Percentiles rank a stretch among this genome's conserved stretches.
Evolutionary conservation across 2,329 filamentous ascomycete genomes (phyloP).

Genomic region (Herpotrichia juniperi): DNA sequence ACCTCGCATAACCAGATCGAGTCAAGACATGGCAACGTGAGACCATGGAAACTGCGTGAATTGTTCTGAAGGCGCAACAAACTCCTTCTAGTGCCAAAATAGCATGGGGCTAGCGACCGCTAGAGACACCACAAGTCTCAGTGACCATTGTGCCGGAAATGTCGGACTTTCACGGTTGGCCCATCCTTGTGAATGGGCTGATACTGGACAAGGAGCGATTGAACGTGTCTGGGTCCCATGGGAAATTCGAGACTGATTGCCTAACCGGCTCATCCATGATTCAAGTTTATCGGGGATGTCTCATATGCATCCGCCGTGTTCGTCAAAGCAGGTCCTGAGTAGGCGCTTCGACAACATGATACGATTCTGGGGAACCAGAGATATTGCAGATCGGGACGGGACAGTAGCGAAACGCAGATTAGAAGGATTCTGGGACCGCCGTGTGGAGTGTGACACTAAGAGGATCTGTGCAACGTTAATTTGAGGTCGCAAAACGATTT

Average conservation of each 20-base stretch:
- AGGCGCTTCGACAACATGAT: neutral
- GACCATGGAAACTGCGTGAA: neutral
- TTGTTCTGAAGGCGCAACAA: neutral
- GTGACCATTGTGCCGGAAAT: constrained; percentile 5
- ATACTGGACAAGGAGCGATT: neutral
- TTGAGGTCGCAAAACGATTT: no score
- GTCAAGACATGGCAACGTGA: neutral
- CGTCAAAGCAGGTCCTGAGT: neutral
- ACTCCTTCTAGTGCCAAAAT: neutral
- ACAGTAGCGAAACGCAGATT: neutral
- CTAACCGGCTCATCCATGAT: neutral
- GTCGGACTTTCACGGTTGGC: neutral
- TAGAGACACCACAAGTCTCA: neutral
- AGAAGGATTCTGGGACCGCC: no score
- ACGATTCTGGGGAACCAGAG: neutral
- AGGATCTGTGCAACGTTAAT: no score
- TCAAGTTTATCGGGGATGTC: neutral
- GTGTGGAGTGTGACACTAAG: no score
- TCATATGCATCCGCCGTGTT: neutral
- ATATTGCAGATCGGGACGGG: neutral
- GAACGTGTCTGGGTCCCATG: neutral
- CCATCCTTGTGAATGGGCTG: neutral
- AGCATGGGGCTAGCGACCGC: neutral
- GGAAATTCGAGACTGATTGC: neutral
- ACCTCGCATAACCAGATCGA: neutral